These are phyloP conservation scores for Puccinia horiana DNA, from an alignment of 1,284 basidiomycete genomes.

Conservation along the genomic window DNA sequence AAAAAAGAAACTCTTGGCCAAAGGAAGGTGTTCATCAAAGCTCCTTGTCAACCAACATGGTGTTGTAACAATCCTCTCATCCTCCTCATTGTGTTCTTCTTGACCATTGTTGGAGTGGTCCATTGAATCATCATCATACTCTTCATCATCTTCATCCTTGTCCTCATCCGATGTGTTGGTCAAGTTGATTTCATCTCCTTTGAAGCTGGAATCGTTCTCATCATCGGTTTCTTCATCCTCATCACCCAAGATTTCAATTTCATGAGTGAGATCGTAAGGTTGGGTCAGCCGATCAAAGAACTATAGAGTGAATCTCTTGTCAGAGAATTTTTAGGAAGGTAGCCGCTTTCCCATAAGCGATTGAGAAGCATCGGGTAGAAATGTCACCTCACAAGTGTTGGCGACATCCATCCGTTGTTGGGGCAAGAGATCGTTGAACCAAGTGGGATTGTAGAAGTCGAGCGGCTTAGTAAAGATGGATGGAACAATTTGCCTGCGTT, in stretches of 20 bases:
- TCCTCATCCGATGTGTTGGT: background rate
- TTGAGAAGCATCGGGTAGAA: slow-evolving; percentile 15
- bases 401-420: background rate
- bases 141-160: background rate
- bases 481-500: background rate
- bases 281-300: background rate
- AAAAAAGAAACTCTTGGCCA: background rate
- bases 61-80: background rate
- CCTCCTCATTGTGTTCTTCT: background rate
- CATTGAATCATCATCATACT: background rate
- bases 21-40: background rate
- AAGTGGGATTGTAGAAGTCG: slow-evolving; percentile 19
- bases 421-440: slow-evolving; percentile 20
- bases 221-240: background rate
- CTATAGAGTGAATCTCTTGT: background rate
- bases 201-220: background rate
- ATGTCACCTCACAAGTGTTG: background rate
- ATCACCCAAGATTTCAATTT: background rate
- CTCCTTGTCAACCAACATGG: background rate
- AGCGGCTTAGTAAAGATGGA: slow-evolving; percentile 23
- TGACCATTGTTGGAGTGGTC: background rate
- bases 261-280: slow-evolving; percentile 21
- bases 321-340: background rate
- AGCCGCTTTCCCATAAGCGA: background rate
- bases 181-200: background rate